A percentile compares a stretch with the other conserved stretches of the same genome.
Conservation (phyloP, 345 rosid species). For the Eucalyptus brandiana region DNA sequence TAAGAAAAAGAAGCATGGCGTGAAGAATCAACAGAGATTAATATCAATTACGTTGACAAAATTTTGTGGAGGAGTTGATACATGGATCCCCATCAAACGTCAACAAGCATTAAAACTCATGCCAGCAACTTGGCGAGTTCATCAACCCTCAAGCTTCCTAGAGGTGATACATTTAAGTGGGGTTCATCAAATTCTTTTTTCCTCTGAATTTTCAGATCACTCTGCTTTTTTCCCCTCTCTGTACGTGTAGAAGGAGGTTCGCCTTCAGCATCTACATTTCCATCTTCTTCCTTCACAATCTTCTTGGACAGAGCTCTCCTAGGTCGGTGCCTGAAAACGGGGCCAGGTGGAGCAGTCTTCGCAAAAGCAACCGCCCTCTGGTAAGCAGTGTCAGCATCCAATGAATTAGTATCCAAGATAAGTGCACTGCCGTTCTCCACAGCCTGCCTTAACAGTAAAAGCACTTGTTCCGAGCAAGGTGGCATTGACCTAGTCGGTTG, state of each 20-base stretch:
- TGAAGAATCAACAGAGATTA: neutral
- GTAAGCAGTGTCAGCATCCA: constrained; percentile 55
- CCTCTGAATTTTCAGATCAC: constrained; percentile 1
- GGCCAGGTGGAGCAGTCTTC: constrained; percentile 45
- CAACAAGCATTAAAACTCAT: neutral
- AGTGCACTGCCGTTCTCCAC: constrained; percentile 62
- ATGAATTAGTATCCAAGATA: constrained; percentile 24
- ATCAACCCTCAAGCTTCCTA: constrained; percentile 63
- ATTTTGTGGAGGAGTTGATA: neutral
- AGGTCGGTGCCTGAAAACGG: constrained; percentile 29
- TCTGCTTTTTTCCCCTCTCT: constrained; percentile 2
- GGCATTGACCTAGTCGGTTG: neutral
- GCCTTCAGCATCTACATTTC: neutral
- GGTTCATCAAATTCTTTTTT: constrained; percentile 4
- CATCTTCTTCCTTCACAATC: constrained; percentile 16
- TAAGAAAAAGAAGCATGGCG: neutral
- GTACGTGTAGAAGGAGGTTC: neutral
- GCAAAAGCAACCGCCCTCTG: constrained; percentile 49
- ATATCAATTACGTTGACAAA: neutral
- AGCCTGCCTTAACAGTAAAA: constrained; percentile 51
- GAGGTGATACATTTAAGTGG: constrained; percentile 14
- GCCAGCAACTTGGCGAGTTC: constrained; percentile 84
- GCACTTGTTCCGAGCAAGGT: constrained; percentile 21
- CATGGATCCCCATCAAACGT: neutral
- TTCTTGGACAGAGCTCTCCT: constrained; percentile 18